Base-by-base conservation (phyloP, 345 rosid genomes). In the Boechera stricta region DNA sequence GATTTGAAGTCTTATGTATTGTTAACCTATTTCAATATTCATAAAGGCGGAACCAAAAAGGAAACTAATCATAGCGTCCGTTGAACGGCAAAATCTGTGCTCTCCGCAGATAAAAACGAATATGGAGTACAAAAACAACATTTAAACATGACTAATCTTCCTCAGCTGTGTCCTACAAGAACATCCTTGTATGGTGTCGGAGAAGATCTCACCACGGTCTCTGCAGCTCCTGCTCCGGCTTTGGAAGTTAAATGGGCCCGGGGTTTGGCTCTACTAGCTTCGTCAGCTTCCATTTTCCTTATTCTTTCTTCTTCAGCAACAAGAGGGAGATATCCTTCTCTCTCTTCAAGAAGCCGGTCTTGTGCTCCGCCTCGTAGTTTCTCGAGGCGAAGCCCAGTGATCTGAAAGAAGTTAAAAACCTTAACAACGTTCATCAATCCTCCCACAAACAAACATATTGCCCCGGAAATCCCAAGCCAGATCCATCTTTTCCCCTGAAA, bases 341-440 rank as follows among this genome's bases (percentile, higher is more conserved):
- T 85, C 10, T 47, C 86, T 54, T 44, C 76, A 10, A 80, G 47
- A 73, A 90, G 79, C 24, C 74, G 63, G 67, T 86, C 91, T 7
- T 85, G 91, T 3, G 93, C 98, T 71, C 93, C 92, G 60, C 97
- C 95, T 0, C 93, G 69, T 28, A 90, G 76, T 72, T 90, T 94
- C 87, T 92, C 97, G 0, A 92, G 87, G 75, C 89, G 77, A 15
- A 87, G 73, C 7, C 84, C 87, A 13, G 57, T 71, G 5, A 77
- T 65, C 52, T 88, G 93, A 59, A 87, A 88, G 78, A 90, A 86
- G 82, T 88, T 86, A 84, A 92, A 90, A 66, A 94, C 92, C 77
- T 88, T 94, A 5, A 86, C 86, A 3, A 85, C 86, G 24, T 90
- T 92, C 38, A 82, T 74, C 18, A 90, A 59, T 62, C 97, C 97